Evolutionary conservation across 108 stramenopile genomes (phyloP).

Genomic region (Pseudonitzschia delicatissima): DNA sequence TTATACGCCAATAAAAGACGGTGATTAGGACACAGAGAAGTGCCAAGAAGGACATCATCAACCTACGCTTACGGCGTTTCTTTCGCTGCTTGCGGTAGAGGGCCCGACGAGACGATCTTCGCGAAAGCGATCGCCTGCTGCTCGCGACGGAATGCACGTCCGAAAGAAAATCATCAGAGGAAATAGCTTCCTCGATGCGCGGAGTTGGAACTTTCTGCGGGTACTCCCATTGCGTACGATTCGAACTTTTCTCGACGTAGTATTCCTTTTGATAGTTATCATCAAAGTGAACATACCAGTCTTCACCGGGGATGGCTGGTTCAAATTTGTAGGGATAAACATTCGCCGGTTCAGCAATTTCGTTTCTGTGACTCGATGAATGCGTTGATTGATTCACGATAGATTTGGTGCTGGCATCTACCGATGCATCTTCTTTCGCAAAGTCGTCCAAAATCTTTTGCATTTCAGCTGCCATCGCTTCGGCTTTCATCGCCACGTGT

Average conservation of each 20-base stretch:
- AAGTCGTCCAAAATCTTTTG: slow-evolving; percentile 47
- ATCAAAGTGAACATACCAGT: slow-evolving; percentile 52
- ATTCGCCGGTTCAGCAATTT: not conserved
- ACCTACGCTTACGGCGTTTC: slow-evolving; percentile 24
- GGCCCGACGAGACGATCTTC: slow-evolving; percentile 23
- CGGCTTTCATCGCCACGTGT: slow-evolving; percentile 39
- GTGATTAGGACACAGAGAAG: slow-evolving; percentile 10
- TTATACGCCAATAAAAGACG: slow-evolving; percentile 23
- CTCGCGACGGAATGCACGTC: slow-evolving; percentile 1
- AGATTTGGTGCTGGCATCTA: not conserved
- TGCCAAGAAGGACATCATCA: slow-evolving; percentile 11
- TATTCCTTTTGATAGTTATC: slow-evolving; percentile 43
- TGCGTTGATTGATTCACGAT: not conserved
- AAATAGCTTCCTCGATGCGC: not conserved
- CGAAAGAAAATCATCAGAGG: slow-evolving; percentile 7
- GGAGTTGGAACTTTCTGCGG: slow-evolving; percentile 4
- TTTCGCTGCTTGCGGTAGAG: slow-evolving; percentile 25
- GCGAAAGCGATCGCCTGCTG: slow-evolving; percentile 10
- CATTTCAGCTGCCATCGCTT: slow-evolving; percentile 51
- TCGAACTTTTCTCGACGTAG: slow-evolving; percentile 37
- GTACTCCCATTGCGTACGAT: slow-evolving; percentile 44
- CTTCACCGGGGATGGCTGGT: slow-evolving; percentile 43
- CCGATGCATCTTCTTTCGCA: slow-evolving; percentile 21
- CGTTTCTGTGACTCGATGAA: not conserved
- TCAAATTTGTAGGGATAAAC: slow-evolving; percentile 27